Evolutionary conservation across 257 asterid genomes (phyloP).

Genomic region (Solanum habrochaites): DNA sequence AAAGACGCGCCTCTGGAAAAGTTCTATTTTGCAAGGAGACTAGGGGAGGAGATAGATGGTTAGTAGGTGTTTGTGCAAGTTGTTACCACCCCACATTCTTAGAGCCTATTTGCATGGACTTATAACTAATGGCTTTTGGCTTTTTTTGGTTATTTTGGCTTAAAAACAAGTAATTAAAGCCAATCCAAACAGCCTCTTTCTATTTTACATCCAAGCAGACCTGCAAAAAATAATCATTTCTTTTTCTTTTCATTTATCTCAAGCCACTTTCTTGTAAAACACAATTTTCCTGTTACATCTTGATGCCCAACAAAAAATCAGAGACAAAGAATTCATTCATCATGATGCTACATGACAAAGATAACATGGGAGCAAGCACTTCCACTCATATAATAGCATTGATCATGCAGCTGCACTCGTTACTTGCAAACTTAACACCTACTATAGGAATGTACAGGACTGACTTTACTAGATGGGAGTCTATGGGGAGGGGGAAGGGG

Average conservation of each 20-base stretch:
- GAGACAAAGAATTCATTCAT: not conserved
- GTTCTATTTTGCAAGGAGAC: not conserved
- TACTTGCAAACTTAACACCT: not conserved
- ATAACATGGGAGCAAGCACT: not conserved
- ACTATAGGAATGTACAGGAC: not conserved
- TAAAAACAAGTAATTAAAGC: not conserved
- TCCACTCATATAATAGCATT: not conserved
- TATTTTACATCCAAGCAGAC: not conserved
- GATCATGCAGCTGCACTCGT: not conserved
- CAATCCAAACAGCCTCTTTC: not conserved
- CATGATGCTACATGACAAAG: not conserved
- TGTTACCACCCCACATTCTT: not conserved
- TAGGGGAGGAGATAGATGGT: not conserved
- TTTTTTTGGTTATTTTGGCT: not conserved
- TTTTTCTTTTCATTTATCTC: not conserved
- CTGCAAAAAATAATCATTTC: not conserved
- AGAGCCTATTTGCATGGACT: not conserved
- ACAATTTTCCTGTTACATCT: not conserved
- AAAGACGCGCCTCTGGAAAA: not conserved
- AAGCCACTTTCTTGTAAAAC: not conserved
- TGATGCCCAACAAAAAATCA: not conserved
- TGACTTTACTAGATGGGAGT: not conserved
- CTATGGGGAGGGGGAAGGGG: not conserved
- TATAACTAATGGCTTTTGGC: not conserved
- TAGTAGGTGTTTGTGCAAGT: not conserved